Conservation (phyloP, 2,329 filamentous ascomycete genomes). For the Parascedosporium putredinis region DNA sequence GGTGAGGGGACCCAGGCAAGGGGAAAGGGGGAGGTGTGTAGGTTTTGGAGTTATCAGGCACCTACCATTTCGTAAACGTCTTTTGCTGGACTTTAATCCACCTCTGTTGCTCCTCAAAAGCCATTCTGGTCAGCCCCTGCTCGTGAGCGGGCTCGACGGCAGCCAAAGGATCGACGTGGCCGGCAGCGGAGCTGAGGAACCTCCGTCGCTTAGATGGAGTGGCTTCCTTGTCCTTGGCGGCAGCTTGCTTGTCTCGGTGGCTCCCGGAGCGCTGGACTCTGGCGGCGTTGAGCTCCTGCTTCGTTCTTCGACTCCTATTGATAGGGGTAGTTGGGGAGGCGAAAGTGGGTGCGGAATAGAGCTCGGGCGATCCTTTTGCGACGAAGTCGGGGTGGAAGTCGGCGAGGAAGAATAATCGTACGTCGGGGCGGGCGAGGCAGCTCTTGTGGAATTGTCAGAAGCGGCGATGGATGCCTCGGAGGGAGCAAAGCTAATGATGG, state of each 20-base stretch:
- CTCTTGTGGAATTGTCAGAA: conserved; percentile 12
- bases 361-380: conserved; percentile 9
- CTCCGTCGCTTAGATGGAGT: conserved; percentile 18
- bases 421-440: conserved; percentile 15
- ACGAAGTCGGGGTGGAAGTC: conserved; percentile 4
- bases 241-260: conserved; percentile 22
- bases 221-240: conserved; percentile 14
- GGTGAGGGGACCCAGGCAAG: not conserved
- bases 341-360: conserved; percentile 5
- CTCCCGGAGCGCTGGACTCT: conserved; percentile 34
- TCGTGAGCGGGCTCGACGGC: conserved; percentile 38
- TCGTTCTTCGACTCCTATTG: conserved; percentile 31
- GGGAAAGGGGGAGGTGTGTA: not conserved
- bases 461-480: conserved; percentile 17
- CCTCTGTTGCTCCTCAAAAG: conserved; percentile 52
- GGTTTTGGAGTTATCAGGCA: no score
- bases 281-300: conserved; percentile 39
- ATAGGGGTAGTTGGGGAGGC: conserved; percentile 16
- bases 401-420: conserved; percentile 7
- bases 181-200: conserved; percentile 24
- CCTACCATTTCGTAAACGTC: conserved; percentile 90
- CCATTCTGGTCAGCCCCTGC: conserved; percentile 47
- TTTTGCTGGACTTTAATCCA: conserved; percentile 87
- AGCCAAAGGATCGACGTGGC: conserved; percentile 31
- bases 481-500: conserved; percentile 14